Evolutionary conservation across 768 basidiomycete species (phyloP).

Genomic region (Krasilnikovozyma curviuscula): DNA sequence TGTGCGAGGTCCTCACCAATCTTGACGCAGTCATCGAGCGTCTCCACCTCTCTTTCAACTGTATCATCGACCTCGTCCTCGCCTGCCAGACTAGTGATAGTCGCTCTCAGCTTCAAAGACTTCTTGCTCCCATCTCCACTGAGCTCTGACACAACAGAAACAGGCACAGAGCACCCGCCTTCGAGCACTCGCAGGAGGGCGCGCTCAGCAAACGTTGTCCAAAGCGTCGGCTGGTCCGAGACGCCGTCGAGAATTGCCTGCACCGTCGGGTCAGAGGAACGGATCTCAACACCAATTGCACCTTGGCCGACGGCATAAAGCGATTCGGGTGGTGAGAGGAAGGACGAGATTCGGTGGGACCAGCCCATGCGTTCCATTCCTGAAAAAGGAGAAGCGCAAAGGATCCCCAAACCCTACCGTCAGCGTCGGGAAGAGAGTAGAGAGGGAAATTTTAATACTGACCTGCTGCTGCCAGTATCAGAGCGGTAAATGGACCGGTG

Average conservation of each 20-base stretch:
- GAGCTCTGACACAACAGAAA: constrained; percentile 45
- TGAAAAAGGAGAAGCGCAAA: no score
- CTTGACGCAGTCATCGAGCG: constrained; percentile 42
- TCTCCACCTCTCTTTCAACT: constrained; percentile 36
- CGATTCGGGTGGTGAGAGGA: constrained; percentile 40
- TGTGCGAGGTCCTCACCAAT: constrained; percentile 49
- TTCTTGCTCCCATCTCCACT: constrained; percentile 14
- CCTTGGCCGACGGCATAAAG: constrained; percentile 89
- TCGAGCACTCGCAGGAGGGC: constrained; percentile 74
- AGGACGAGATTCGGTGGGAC: constrained; percentile 47
- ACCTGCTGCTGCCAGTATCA: constrained; percentile 86
- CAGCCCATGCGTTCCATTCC: constrained; percentile 56
- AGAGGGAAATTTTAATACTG: no score
- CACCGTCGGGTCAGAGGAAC: constrained; percentile 40
- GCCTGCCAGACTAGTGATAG: constrained; percentile 70
- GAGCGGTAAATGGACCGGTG: constrained; percentile 57
- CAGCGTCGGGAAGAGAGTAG: no score
- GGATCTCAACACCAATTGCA: constrained; percentile 68
- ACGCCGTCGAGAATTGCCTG: constrained; percentile 44
- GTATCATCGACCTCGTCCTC: constrained; percentile 48
- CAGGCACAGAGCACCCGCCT: constrained; percentile 93
- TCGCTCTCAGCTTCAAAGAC: constrained; percentile 47
- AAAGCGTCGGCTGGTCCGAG: constrained; percentile 58
- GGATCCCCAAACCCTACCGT: no score
- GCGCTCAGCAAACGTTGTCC: constrained; percentile 64